Conservation (phyloP, 176 grass and related monocot species). For the Aegilops speltoides region DNA sequence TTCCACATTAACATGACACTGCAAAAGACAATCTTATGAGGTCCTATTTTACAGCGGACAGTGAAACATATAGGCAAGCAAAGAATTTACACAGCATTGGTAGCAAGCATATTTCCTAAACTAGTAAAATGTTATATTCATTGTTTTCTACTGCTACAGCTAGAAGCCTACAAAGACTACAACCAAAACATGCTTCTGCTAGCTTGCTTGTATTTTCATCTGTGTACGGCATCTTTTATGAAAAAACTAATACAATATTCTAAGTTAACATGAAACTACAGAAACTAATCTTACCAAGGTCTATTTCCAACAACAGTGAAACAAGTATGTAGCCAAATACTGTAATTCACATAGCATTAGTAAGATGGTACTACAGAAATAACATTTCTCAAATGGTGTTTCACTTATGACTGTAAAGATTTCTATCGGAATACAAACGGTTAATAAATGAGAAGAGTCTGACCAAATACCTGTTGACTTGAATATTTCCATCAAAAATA, state of each 20-base stretch:
- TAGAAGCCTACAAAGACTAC: not conserved
- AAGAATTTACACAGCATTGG: too few species aligned
- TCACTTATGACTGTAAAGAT: not conserved
- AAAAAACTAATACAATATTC: not conserved
- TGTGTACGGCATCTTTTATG: not conserved
- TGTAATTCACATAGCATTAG: not conserved
- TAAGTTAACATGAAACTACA: not conserved
- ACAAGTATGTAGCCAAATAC: not conserved
- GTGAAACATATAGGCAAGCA: too few species aligned
- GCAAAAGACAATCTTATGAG: too few species aligned
- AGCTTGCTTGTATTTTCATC: not conserved
- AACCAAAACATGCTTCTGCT: not conserved
- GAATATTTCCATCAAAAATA: slow-evolving; percentile 96
- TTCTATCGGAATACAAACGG: not conserved
- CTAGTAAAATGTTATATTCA: too few species aligned
- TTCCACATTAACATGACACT: too few species aligned
- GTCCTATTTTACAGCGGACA: too few species aligned
- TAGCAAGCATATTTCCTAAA: too few species aligned
- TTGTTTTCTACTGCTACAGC: not conserved
- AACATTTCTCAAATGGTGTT: not conserved
- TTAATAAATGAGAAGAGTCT: not conserved
- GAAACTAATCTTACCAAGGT: not conserved
- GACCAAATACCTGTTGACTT: slow-evolving; percentile 73
- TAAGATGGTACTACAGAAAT: not conserved
- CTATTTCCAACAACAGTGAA: slow-evolving; percentile 5